Conservation (phyloP, 2,329 filamentous ascomycete species). For the Grosmannia penicillata region DNA sequence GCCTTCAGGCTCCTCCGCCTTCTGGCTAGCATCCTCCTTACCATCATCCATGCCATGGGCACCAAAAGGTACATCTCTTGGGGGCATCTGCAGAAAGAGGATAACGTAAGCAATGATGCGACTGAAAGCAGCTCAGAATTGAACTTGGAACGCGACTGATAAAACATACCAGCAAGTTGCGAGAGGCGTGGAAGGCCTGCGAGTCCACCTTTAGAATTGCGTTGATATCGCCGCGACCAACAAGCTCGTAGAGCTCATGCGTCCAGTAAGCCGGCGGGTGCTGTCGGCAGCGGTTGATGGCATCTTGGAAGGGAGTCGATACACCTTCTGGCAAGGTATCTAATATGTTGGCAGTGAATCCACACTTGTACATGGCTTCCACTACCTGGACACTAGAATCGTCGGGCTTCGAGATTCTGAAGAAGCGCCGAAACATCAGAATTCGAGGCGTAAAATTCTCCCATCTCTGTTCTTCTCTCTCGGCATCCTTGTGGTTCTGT, state of each 20-base stretch:
- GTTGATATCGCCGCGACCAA: constrained; percentile 71
- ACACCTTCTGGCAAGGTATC: constrained; percentile 78
- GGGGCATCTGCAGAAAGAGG: not conserved
- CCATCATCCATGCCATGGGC: constrained; percentile 41
- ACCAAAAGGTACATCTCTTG: not conserved
- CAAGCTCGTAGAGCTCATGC: constrained; percentile 53
- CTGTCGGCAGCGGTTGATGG: constrained; percentile 72
- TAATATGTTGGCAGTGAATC: constrained; percentile 51
- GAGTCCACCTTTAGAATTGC: constrained; percentile 41
- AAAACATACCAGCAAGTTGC: constrained; percentile 2
- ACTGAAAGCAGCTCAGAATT: too few relatives aligned
- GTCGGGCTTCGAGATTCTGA: constrained; percentile 38
- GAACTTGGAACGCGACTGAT: too few relatives aligned
- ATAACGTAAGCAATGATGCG: too few relatives aligned
- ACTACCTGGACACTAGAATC: constrained; percentile 48
- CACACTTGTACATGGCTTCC: constrained; percentile 56
- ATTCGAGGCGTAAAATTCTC: constrained; percentile 47
- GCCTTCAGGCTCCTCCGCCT: constrained; percentile 67
- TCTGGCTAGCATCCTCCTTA: constrained; percentile 43
- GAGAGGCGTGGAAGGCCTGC: constrained; percentile 13
- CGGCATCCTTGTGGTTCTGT: constrained; percentile 19
- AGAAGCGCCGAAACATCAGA: constrained; percentile 53
- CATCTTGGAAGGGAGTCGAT: constrained; percentile 67
- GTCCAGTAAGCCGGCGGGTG: constrained; percentile 67
- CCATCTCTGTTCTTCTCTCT: constrained; percentile 24